Evolutionary conservation across 1,139 yeast genomes (phyloP).

Genomic region (Schwanniomyces etchellsii): DNA sequence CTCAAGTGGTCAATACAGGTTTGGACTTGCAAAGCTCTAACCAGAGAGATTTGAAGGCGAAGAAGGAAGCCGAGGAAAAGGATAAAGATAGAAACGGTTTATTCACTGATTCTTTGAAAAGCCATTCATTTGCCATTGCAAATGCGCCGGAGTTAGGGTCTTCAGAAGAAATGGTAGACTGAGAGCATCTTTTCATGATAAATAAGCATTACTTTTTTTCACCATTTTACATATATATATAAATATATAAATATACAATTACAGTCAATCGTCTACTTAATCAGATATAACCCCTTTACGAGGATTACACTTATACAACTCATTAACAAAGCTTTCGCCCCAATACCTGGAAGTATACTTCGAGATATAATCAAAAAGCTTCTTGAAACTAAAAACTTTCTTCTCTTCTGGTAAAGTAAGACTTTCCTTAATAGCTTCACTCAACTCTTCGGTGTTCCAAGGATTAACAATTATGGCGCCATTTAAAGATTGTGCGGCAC

Average conservation of each 20-base stretch:
- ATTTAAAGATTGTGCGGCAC: conserved; percentile 96
- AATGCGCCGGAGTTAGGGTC: no score
- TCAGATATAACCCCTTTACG: no score
- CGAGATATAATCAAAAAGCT: conserved; percentile 78
- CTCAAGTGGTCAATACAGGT: conserved; percentile 33
- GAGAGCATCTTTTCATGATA: no score
- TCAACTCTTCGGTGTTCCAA: conserved; percentile 94
- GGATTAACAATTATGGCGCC: conserved; percentile 95
- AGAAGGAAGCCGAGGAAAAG: conserved; percentile 1
- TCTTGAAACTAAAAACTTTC: conserved; percentile 69
- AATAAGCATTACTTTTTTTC: no score
- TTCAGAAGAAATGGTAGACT: no score
- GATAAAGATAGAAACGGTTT: background rate
- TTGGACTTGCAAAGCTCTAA: conserved; percentile 2
- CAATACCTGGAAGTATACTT: conserved; percentile 94
- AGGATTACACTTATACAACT: conserved; percentile 43
- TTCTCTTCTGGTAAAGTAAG: conserved; percentile 81
- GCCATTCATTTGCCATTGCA: no score
- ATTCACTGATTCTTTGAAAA: no score
- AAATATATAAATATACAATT: no score
- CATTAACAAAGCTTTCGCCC: conserved; percentile 96
- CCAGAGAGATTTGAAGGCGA: conserved; percentile 3
- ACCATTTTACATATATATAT: no score
- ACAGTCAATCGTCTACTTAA: no score
- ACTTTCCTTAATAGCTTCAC: conserved; percentile 81